A percentile compares a stretch with the other conserved stretches of the same genome.
phyloP scores from a whole-genome alignment of 225 moss, liverwort and hornwort species.

The Thuidium tamariscinum region DNA sequence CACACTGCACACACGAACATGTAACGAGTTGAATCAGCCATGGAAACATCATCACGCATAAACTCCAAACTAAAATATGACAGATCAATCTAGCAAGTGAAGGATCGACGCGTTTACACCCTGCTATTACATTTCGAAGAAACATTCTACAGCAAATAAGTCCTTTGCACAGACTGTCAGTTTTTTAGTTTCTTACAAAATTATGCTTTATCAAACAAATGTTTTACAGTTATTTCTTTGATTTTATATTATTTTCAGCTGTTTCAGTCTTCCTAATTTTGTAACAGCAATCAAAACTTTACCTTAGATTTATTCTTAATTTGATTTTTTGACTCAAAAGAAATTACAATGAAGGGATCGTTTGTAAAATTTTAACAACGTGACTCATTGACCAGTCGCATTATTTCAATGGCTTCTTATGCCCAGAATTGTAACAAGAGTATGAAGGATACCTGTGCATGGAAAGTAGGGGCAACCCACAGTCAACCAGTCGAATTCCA shows the following conservation, averaged over 20 bases:
- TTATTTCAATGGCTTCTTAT: neutral
- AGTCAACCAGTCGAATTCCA: constrained; percentile 68
- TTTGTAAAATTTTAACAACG: neutral
- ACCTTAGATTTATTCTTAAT: neutral
- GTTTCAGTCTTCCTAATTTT: neutral
- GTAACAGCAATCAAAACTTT: no score
- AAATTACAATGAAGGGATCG: neutral
- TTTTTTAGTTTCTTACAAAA: neutral
- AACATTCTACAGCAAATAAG: neutral
- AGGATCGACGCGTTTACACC: neutral
- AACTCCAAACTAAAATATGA: neutral
- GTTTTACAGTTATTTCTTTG: neutral
- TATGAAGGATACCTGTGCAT: constrained; percentile 55
- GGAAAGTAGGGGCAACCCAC: constrained; percentile 70
- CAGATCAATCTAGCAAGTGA: neutral
- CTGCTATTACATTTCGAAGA: neutral
- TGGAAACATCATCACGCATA: neutral
- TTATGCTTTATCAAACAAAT: neutral
- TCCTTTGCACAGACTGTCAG: neutral
- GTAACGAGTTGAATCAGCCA: neutral
- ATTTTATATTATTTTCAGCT: neutral
- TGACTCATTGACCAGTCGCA: neutral
- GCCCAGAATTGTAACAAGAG: neutral
- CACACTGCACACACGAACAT: constrained; percentile 33
- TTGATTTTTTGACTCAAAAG: neutral